A percentile compares a stretch with the other conserved stretches of the same genome.
Evolutionary conservation across 257 asterid species (phyloP).

Genomic region (Penstemon davidsonii): DNA sequence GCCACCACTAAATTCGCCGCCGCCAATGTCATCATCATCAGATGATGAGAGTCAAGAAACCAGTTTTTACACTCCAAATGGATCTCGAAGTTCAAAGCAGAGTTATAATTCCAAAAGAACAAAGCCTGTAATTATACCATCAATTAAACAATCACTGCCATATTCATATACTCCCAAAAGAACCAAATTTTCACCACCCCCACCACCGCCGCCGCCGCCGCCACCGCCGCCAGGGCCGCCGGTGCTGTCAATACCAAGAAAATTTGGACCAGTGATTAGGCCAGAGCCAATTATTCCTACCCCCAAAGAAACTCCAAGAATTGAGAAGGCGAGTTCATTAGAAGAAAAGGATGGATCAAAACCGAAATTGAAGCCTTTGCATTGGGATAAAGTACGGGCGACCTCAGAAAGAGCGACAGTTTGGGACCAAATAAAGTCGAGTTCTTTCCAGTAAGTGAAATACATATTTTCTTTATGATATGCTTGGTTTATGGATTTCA

Average conservation of each 20-base stretch:
- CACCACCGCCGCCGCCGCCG: constrained; percentile 41
- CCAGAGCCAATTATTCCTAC: constrained; percentile 46
- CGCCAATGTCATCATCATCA: constrained; percentile 85
- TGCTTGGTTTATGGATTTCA: too few species aligned
- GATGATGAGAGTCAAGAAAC: constrained; percentile 71
- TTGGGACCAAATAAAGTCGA: constrained; percentile 82
- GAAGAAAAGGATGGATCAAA: constrained; percentile 57
- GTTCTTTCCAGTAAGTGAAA: constrained; percentile 78
- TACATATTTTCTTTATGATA: neutral
- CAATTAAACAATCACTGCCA: constrained; percentile 48
- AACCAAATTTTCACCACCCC: constrained; percentile 27
- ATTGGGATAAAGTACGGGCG: constrained; percentile 91
- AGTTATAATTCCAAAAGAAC: constrained; percentile 54
- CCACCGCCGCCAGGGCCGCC: constrained; percentile 41
- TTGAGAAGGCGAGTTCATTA: constrained; percentile 30
- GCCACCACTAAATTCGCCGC: constrained; percentile 62
- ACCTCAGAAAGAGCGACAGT: constrained; percentile 71
- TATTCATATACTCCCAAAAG: constrained; percentile 28
- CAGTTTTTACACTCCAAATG: constrained; percentile 51
- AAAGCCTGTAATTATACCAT: constrained; percentile 44
- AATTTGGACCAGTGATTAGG: constrained; percentile 30
- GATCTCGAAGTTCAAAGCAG: constrained; percentile 42
- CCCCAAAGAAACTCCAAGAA: constrained; percentile 36
- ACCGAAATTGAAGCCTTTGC: constrained; percentile 76
- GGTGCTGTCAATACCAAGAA: constrained; percentile 36